Evolutionary conservation across 345 rosid species (phyloP).

Genomic region (Eutrema japonicum): DNA sequence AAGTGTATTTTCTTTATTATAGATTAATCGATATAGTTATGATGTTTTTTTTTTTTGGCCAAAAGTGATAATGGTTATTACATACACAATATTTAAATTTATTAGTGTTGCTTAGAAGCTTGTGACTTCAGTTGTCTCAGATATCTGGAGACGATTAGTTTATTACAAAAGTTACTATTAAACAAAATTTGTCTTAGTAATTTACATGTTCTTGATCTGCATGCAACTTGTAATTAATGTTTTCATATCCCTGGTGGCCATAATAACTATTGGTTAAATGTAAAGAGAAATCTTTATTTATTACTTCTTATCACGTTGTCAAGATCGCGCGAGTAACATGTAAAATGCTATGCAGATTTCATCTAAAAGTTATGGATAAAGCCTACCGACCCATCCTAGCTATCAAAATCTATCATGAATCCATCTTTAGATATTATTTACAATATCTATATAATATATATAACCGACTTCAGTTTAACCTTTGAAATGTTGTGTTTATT

Average conservation of each 20-base stretch:
- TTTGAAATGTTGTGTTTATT: neutral
- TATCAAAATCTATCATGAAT: slow-evolving; percentile 13
- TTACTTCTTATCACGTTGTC: slow-evolving; percentile 16
- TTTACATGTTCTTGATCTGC: slow-evolving; percentile 44
- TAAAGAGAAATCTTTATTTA: neutral
- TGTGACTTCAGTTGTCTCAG: slow-evolving; percentile 29
- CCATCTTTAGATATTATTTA: slow-evolving; percentile 5
- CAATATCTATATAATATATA: neutral
- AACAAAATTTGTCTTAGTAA: slow-evolving; percentile 22
- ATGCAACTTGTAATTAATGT: slow-evolving; percentile 36
- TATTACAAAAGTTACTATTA: slow-evolving; percentile 25
- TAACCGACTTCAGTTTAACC: neutral
- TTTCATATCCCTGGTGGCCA: slow-evolving; percentile 13
- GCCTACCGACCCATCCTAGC: neutral
- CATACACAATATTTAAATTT: neutral
- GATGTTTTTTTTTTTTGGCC: neutral
- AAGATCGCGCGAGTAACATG: slow-evolving; percentile 28
- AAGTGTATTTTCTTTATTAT: slow-evolving; percentile 8
- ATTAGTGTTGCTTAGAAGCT: slow-evolving; percentile 10
- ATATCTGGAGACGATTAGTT: slow-evolving; percentile 35
- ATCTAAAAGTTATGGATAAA: slow-evolving; percentile 21
- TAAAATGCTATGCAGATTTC: neutral
- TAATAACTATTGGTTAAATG: slow-evolving; percentile 5
- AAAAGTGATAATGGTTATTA: neutral
- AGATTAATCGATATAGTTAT: slow-evolving; percentile 4